A percentile compares a stretch with the other conserved stretches of the same genome.
These are phyloP conservation scores for Candida glucosophila DNA, from an alignment of 1,139 yeast genomes.

Conservation along the genomic window DNA sequence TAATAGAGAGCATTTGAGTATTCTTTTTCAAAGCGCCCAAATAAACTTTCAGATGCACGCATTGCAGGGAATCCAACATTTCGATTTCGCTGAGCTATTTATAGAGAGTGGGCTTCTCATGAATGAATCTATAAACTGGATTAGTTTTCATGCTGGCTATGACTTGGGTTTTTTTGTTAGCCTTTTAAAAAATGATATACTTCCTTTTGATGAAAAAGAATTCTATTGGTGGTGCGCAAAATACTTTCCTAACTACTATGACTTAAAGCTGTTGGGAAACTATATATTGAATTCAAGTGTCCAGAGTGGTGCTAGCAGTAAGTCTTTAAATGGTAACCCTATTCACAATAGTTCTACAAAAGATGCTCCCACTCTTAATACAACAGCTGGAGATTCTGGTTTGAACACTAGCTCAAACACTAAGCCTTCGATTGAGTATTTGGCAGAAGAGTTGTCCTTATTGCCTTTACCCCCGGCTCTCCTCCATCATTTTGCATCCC, in stretches of 20 bases:
- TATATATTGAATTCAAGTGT: slow-evolving; percentile 28
- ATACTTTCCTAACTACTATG: slow-evolving; percentile 79
- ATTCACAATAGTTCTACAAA: slow-evolving; percentile 1
- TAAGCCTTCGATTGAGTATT: slow-evolving; percentile 40
- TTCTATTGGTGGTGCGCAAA: slow-evolving; percentile 64
- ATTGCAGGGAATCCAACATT: slow-evolving; percentile 70
- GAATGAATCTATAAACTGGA: slow-evolving; percentile 71
- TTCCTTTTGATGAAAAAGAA: slow-evolving; percentile 78
- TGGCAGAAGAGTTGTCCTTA: slow-evolving; percentile 52
- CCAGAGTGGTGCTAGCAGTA: slow-evolving; percentile 5
- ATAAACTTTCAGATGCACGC: slow-evolving; percentile 72
- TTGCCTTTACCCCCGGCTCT: slow-evolving; percentile 41
- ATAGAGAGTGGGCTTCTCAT: slow-evolving; percentile 81
- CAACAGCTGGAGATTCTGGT: slow-evolving; percentile 6
- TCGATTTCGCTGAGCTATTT: slow-evolving; percentile 75
- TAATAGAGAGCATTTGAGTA: slow-evolving; percentile 65
- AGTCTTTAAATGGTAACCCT: slow-evolving; percentile 1
- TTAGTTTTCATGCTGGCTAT: slow-evolving; percentile 90
- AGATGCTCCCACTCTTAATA: slow-evolving; percentile 3
- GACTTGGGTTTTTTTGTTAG: slow-evolving; percentile 87
- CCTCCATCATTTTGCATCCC: slow-evolving; percentile 39
- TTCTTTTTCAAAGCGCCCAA: slow-evolving; percentile 68
- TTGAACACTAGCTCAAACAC: slow-evolving; percentile 13
- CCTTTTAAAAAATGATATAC: slow-evolving; percentile 61
- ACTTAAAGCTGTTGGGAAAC: slow-evolving; percentile 71